phyloP scores from a whole-genome alignment of 176 grass and related monocot species.

The Alloteropsis semialata region DNA sequence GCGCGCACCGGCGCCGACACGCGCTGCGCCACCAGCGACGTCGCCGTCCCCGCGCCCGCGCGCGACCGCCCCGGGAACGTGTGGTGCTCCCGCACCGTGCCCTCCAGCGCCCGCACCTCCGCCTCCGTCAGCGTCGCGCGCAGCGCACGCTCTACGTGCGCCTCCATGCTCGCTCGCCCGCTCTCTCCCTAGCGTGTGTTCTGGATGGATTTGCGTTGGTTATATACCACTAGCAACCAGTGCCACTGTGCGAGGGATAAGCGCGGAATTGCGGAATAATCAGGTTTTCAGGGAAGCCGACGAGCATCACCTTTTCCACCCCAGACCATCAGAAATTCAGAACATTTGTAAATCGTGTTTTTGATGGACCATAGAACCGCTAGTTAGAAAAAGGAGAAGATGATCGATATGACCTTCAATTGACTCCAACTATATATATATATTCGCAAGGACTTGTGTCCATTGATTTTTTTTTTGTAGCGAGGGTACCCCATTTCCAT shows the following conservation, averaged over 20 bases:
- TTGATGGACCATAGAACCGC: no score
- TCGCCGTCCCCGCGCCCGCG: conserved; percentile 18
- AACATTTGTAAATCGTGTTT: not conserved
- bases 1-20: conserved; percentile 60
- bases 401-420: no score
- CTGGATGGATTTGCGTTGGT: not conserved
- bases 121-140: conserved; percentile 42
- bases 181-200: not conserved
- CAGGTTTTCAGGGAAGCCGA: conserved; percentile 17
- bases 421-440: no score
- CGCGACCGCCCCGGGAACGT: conserved; percentile 28
- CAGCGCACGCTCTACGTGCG: conserved; percentile 36
- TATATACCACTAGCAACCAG: not conserved
- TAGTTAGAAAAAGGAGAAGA: no score
- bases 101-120: conserved; percentile 33
- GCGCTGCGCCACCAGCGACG: conserved; percentile 74
- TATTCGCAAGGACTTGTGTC: no score
- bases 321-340: not conserved
- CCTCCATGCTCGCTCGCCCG: conserved; percentile 9
- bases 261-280: not conserved
- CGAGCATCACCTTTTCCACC: conserved; percentile 24
- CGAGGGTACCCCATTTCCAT: no score
- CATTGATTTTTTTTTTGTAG: no score
- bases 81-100: conserved; percentile 53
- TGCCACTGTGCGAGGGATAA: not conserved